Conservation (phyloP, 129 eudicot species). For the Tagetes patula region DNA sequence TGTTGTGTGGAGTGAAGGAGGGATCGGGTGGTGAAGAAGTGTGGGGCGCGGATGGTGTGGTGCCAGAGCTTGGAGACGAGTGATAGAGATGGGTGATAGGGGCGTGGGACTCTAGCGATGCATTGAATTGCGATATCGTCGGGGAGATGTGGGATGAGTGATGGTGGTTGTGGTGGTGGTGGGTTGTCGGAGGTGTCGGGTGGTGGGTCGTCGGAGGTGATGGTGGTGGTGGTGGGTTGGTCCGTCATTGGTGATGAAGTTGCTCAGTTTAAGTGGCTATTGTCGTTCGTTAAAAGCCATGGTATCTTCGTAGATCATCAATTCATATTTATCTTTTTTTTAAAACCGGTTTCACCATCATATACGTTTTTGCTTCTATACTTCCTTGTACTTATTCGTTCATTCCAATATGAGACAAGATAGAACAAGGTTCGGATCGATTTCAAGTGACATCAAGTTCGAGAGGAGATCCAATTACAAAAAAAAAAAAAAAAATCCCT, state of each 20-base stretch:
- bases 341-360: no score
- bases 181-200: constrained; percentile 27
- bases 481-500: no score
- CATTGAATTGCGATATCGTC: constrained; percentile 79
- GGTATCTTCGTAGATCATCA: neutral
- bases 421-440: no score
- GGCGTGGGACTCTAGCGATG: constrained; percentile 74
- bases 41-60: constrained; percentile 51
- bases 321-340: neutral
- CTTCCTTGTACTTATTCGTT: no score
- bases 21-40: constrained; percentile 62
- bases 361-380: no score
- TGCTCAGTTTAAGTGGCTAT: neutral
- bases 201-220: constrained; percentile 20
- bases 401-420: no score
- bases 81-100: constrained; percentile 57
- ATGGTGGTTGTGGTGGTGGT: constrained; percentile 24
- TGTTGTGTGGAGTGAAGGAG: constrained; percentile 55
- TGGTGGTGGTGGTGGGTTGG: constrained; percentile 23
- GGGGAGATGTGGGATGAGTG: constrained; percentile 65
- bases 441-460: no score
- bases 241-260: constrained; percentile 41
- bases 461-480: no score
- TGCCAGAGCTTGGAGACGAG: constrained; percentile 67
- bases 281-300: neutral